Conservation (phyloP, 768 basidiomycete genomes). For the Suillus lakei region DNA sequence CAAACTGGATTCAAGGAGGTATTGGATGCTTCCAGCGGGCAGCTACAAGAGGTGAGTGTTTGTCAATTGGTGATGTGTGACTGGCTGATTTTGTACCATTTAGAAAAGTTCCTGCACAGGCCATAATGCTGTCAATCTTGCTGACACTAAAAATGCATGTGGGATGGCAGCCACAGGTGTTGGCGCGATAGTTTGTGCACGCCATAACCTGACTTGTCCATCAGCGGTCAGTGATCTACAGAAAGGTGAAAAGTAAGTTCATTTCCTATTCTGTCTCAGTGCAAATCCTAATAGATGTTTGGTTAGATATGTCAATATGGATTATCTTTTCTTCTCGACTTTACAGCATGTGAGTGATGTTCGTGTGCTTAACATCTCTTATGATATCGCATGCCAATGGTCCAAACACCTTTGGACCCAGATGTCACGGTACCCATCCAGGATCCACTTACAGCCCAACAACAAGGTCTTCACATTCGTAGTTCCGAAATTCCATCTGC, state of each 20-base stretch:
- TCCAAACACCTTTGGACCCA: background rate
- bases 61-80: background rate
- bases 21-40: background rate
- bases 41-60: background rate
- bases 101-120: background rate
- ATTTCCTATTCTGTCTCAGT: background rate
- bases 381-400: constrained; percentile 8
- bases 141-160: background rate
- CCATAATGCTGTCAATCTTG: background rate
- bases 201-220: background rate
- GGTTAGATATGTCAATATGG: constrained; percentile 16
- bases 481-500: background rate
- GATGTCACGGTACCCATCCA: background rate
- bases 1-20: background rate
- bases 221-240: background rate
- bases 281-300: background rate
- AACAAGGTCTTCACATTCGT: constrained; percentile 13
- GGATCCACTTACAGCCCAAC: background rate
- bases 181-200: background rate
- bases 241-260: background rate
- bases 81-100: background rate
- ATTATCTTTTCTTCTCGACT: constrained; percentile 8
- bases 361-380: constrained; percentile 12
- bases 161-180: background rate
- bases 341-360: background rate